Evolutionary conservation across 139 green algal species (phyloP).

Genomic region (Limnomonas spitsbergensis): DNA sequence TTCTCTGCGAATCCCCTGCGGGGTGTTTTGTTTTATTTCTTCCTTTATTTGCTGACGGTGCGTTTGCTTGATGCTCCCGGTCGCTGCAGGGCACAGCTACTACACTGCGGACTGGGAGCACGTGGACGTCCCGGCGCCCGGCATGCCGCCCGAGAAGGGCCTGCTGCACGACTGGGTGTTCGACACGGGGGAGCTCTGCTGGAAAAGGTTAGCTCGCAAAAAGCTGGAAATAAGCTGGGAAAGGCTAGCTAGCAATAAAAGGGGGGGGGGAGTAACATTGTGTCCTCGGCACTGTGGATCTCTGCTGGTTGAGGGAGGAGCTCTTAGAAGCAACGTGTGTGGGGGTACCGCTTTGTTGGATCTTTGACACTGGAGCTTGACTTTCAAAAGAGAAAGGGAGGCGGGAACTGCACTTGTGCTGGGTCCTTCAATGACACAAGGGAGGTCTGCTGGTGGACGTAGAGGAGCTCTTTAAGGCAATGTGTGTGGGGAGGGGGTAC

Average conservation of each 20-base stretch:
- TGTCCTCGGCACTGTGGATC: too few species aligned
- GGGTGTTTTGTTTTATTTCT: neutral
- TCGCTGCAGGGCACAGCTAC: neutral
- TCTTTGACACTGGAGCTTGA: slow-evolving; percentile 2
- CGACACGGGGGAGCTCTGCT: slow-evolving; percentile 29
- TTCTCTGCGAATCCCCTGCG: too few species aligned
- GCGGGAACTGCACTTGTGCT: neutral
- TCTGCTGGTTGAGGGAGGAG: too few species aligned
- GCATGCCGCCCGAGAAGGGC: slow-evolving; percentile 18
- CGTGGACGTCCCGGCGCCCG: neutral
- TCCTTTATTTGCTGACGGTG: neutral
- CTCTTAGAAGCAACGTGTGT: too few species aligned
- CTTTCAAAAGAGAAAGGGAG: neutral
- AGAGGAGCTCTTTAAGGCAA: neutral
- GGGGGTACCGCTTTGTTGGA: neutral
- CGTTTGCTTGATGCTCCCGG: neutral
- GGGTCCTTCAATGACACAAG: neutral
- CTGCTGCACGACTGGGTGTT: slow-evolving; percentile 59
- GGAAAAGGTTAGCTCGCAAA: slow-evolving; percentile 17
- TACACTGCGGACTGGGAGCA: neutral
- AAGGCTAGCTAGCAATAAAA: neutral
- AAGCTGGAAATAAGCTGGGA: neutral
- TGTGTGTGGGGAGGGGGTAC: neutral
- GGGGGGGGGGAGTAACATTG: too few species aligned
- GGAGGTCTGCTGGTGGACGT: neutral